Percentiles rank a stretch among this genome's conserved stretches.
phyloP scores from a whole-genome alignment of 2,329 filamentous ascomycete genomes.

The Colletotrichum sp. region DNA sequence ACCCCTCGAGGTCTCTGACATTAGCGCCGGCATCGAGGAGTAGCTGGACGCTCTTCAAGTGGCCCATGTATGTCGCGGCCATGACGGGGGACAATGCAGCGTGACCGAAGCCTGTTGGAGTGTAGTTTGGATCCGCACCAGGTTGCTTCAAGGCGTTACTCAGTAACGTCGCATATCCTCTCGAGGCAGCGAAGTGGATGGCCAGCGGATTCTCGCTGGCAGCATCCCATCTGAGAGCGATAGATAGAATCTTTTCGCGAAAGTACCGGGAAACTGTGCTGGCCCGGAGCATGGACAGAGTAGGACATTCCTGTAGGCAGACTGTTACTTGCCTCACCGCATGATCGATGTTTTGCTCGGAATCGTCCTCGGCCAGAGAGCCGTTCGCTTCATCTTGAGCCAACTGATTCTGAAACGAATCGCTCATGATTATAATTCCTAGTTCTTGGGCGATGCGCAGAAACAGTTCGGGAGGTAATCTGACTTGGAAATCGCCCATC shows the following conservation, averaged over 20 bases:
- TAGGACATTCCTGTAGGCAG: not conserved
- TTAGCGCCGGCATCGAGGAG: not conserved
- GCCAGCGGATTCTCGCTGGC: not conserved
- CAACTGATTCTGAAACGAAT: not conserved
- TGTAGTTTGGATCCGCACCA: not conserved
- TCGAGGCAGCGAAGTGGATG: not conserved
- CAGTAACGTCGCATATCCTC: not conserved
- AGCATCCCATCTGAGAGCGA: not conserved
- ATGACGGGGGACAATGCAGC: not conserved
- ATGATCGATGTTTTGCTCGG: not conserved
- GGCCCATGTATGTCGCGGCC: not conserved
- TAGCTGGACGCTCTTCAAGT: not conserved
- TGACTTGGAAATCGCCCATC: not conserved
- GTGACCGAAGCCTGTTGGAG: not conserved
- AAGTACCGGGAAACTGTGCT: not conserved
- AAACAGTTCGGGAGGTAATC: not conserved
- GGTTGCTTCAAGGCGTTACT: not conserved
- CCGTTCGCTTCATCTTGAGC: not conserved
- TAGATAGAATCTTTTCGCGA: not conserved
- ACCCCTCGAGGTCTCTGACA: not conserved
- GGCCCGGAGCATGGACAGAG: not conserved
- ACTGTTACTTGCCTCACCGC: not conserved
- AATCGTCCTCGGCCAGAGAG: not conserved
- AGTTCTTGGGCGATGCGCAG: not conserved
- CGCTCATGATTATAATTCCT: not conserved